Evolutionary conservation across 441 rosid genomes (phyloP).

Genomic region (Biscutella laevigata): DNA sequence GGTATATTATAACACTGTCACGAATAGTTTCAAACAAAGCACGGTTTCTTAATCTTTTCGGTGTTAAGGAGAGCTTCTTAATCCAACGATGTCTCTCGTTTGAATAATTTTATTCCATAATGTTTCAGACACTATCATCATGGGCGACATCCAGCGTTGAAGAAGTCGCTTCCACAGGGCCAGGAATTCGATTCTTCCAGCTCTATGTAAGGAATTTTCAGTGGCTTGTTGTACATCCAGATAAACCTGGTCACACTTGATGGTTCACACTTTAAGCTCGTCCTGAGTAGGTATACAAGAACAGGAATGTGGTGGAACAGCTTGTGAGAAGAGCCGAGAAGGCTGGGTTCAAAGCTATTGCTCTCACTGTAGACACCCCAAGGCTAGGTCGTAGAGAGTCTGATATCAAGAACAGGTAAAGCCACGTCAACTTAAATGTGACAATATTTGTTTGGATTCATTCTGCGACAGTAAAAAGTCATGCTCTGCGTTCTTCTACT

Average conservation of each 20-base stretch:
- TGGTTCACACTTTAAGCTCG: not conserved
- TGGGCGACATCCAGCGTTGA: constrained; percentile 94
- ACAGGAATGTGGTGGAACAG: constrained; percentile 77
- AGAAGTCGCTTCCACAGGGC: constrained; percentile 94
- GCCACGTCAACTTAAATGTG: not conserved
- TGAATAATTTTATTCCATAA: not conserved
- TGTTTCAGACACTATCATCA: constrained; percentile 68
- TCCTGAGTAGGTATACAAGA: constrained; percentile 55
- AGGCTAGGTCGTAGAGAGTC: constrained; percentile 59
- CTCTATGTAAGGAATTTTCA: constrained; percentile 60
- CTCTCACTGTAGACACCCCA: constrained; percentile 56
- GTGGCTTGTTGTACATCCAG: not conserved
- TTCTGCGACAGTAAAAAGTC: no score
- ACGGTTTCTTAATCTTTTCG: not conserved
- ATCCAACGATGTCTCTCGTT: not conserved
- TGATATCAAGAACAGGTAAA: constrained; percentile 56
- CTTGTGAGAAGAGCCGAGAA: constrained; percentile 91
- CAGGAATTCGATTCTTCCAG: constrained; percentile 88
- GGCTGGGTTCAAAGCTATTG: constrained; percentile 93
- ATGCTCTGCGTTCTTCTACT: constrained; percentile 3
- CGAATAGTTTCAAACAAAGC: not conserved
- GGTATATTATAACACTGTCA: constrained; percentile 35
- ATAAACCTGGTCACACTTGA: not conserved
- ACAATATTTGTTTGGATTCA: not conserved
- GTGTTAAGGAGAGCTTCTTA: not conserved